These are phyloP conservation scores for Talaromyces sp. DNA, from an alignment of 2,329 filamentous ascomycete genomes.

Conservation along the genomic window DNA sequence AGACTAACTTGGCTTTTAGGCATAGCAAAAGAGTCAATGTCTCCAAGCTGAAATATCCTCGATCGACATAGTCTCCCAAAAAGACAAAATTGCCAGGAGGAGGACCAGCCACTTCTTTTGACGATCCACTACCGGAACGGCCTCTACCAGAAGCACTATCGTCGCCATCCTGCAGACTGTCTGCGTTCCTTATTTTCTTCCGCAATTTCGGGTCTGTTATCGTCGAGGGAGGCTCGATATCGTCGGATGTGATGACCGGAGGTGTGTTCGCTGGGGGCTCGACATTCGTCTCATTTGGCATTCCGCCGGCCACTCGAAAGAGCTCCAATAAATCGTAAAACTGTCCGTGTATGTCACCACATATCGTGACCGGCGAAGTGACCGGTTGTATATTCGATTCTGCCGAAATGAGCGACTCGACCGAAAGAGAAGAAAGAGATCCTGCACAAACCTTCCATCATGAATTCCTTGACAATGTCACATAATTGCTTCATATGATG, in stretches of 20 bases:
- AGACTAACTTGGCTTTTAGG: slow-evolving; percentile 65
- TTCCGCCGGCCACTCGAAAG: slow-evolving; percentile 92
- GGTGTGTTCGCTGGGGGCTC: slow-evolving; percentile 66
- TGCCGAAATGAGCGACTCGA: slow-evolving; percentile 36
- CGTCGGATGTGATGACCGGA: slow-evolving; percentile 79
- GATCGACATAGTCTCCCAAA: slow-evolving; percentile 69
- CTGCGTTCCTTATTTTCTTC: slow-evolving; percentile 69
- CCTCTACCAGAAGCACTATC: slow-evolving; percentile 24
- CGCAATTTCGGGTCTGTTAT: slow-evolving; percentile 84
- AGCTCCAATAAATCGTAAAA: slow-evolving; percentile 97
- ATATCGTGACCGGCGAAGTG: slow-evolving; percentile 90
- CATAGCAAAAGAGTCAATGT: slow-evolving; percentile 70
- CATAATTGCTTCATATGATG: slow-evolving; percentile 97
- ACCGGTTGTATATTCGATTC: slow-evolving; percentile 99
- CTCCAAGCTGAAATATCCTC: slow-evolving; percentile 71
- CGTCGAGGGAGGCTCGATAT: slow-evolving; percentile 84
- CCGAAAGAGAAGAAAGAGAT: background rate
- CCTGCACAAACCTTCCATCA: slow-evolving; percentile 79
- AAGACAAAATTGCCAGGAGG: slow-evolving; percentile 69
- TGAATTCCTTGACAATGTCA: slow-evolving; percentile 96
- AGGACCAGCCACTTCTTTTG: slow-evolving; percentile 29
- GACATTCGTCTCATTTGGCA: slow-evolving; percentile 77
- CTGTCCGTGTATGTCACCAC: slow-evolving; percentile 97
- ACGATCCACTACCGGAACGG: slow-evolving; percentile 30
- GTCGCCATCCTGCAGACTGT: slow-evolving; percentile 26